Percentiles rank a stretch among this genome's conserved stretches.
Conservation (phyloP, 1,139 yeast species). For the Blastobotrys persicus region DNA sequence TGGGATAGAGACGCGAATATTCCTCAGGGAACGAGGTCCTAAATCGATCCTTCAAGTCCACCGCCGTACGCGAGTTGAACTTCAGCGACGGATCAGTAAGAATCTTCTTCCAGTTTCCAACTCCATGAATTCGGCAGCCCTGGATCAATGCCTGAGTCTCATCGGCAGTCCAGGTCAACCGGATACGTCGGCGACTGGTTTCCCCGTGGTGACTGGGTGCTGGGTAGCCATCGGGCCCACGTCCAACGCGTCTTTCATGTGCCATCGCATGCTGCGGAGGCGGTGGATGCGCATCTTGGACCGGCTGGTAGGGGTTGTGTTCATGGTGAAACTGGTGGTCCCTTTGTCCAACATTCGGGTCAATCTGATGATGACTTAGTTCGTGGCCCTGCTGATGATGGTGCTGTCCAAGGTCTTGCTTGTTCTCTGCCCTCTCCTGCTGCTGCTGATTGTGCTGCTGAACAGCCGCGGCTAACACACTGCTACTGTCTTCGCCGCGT, state of each 20-base stretch:
- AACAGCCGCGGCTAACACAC: conserved; percentile 12
- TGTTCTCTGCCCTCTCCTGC: neutral
- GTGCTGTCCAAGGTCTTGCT: neutral
- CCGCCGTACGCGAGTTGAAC: conserved; percentile 46
- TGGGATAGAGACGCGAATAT: conserved; percentile 44
- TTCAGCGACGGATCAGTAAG: conserved; percentile 40
- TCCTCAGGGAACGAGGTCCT: conserved; percentile 47
- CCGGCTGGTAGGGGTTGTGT: conserved; percentile 1
- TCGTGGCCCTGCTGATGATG: conserved; percentile 2
- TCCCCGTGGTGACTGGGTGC: conserved; percentile 1
- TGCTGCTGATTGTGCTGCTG: conserved; percentile 3
- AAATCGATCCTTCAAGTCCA: conserved; percentile 43
- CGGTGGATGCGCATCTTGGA: neutral
- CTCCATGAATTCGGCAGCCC: conserved; percentile 45
- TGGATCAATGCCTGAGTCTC: conserved; percentile 44
- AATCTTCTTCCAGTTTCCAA: conserved; percentile 48
- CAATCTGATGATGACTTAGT: neutral
- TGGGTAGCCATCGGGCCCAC: conserved; percentile 2
- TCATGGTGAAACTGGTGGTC: conserved; percentile 3
- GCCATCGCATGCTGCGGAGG: conserved; percentile 5
- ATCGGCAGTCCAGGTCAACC: conserved; percentile 43
- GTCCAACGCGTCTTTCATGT: conserved; percentile 1
- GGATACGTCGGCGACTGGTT: conserved; percentile 34
- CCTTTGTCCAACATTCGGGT: neutral
- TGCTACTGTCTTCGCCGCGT: conserved; percentile 22